Conservation (phyloP, 306 rosid genomes). For the Casuarina cunninghamiana region DNA sequence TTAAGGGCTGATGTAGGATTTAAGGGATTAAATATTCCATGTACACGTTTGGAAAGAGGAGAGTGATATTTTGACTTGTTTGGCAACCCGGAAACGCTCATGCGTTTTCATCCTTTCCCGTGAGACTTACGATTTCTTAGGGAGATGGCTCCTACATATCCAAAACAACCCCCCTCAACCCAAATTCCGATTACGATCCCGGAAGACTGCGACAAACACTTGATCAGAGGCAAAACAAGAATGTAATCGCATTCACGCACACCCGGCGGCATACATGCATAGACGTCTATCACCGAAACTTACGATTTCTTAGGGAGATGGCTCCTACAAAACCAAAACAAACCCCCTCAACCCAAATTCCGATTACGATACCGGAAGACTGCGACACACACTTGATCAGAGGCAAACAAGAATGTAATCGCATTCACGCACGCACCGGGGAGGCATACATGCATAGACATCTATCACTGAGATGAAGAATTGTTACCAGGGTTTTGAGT, state of each 20-base stretch:
- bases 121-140: too few relatives aligned
- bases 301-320: too few relatives aligned
- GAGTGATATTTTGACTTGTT: too few relatives aligned
- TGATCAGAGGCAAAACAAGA: constrained; percentile 11
- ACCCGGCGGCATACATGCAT: background rate
- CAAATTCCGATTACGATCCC: too few relatives aligned
- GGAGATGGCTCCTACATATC: too few relatives aligned
- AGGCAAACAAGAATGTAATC: background rate
- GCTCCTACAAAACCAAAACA: too few relatives aligned
- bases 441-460: background rate
- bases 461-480: background rate
- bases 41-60: background rate
- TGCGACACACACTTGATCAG: background rate
- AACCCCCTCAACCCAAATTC: too few relatives aligned
- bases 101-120: too few relatives aligned
- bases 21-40: background rate
- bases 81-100: too few relatives aligned
- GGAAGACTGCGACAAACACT: background rate
- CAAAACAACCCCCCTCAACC: too few relatives aligned
- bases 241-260: background rate
- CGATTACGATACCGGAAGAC: too few relatives aligned
- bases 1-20: background rate
- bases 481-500: constrained; percentile 44
- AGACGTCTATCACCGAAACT: too few relatives aligned
- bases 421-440: background rate